Evolutionary conservation across 345 rosid species (phyloP).

Genomic region (Clausena lansium): DNA sequence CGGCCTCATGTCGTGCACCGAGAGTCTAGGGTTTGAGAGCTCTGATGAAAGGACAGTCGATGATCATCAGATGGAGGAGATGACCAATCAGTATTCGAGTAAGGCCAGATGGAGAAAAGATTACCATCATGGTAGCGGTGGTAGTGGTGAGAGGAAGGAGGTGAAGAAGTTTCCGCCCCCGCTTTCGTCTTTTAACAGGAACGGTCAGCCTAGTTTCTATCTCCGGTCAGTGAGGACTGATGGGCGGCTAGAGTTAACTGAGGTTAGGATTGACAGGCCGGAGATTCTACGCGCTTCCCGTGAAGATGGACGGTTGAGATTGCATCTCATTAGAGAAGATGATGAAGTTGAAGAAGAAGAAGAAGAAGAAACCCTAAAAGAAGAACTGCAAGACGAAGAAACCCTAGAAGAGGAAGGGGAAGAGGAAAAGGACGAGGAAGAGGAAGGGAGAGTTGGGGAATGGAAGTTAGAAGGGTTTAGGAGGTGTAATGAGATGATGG

Average conservation of each 20-base stretch:
- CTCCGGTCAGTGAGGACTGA: conserved; percentile 61
- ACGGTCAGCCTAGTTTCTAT: conserved; percentile 59
- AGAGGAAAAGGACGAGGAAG: conserved; percentile 12
- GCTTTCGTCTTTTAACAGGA: conserved; percentile 52
- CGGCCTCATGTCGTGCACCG: conserved; percentile 75
- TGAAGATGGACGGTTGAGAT: conserved; percentile 60
- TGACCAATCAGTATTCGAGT: background rate
- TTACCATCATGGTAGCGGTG: background rate
- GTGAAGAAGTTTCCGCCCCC: conserved; percentile 60
- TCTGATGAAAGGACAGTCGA: conserved; percentile 52
- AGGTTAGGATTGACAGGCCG: conserved; percentile 55
- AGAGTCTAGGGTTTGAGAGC: conserved; percentile 89
- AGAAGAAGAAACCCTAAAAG: no score
- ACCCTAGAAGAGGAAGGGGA: conserved; percentile 18
- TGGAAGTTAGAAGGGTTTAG: conserved; percentile 32
- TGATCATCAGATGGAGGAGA: conserved; percentile 16
- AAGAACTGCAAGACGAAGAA: conserved; percentile 11
- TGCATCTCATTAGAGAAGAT: conserved; percentile 43
- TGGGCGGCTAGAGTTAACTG: conserved; percentile 67
- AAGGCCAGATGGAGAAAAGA: conserved; percentile 29
- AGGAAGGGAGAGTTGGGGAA: conserved; percentile 12
- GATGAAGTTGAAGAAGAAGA: background rate
- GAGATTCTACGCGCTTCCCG: conserved; percentile 56
- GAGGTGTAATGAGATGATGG: conserved; percentile 43
- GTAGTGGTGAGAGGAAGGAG: conserved; percentile 24